Base-by-base conservation (phyloP, 169 alveolate species). In the Eimeria sp. region DNA sequence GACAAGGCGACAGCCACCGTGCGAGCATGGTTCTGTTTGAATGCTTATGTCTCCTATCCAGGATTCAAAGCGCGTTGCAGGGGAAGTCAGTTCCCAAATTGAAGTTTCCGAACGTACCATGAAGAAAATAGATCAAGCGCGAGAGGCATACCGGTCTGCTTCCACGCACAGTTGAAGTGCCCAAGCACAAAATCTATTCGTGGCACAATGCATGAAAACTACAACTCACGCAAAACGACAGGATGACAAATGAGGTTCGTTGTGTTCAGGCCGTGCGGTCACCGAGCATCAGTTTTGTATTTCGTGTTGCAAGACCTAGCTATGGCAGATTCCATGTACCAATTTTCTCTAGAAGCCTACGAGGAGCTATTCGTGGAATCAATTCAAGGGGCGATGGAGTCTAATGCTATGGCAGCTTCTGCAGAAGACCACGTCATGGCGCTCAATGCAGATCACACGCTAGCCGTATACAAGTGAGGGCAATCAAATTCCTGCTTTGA, bases 301-400 rank as follows among this genome's bases (percentile, higher is more conserved):
- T 98, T 99, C 95, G 99, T 98, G 23, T 97, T 99, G 60, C 98
- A 98, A 93, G 99, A 98, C 90, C 96, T 98, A 87, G 98, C 97
- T 72, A 96, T 97, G 91, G 98, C 99, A 30, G 99, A 98, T 96
- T 99, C 99, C 25, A 99, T 99, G 99, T 99, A 99, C 96, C 98
- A 99, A 96, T 99, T 99, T 96, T 98, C 99, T 6, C 97, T 99
- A 83, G 99, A 98, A 40, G 98, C 99, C 89, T 99, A 98, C 96
- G 98, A 98, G 95, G 97, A 97, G 54, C 96, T 98, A 77, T 99
- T 98, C 97, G 90, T 96, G 95, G 96, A 97, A 90, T 98, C 99
- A 64, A 99, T 99, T 77, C 98, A 97, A 76, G 96, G 95, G 64
- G 96, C 98, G 37, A 96, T 97, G 62, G 99, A 98, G 88, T 95